Base-by-base conservation (phyloP, 331 rosid genomes). In the Pyrus hybrid region DNA sequence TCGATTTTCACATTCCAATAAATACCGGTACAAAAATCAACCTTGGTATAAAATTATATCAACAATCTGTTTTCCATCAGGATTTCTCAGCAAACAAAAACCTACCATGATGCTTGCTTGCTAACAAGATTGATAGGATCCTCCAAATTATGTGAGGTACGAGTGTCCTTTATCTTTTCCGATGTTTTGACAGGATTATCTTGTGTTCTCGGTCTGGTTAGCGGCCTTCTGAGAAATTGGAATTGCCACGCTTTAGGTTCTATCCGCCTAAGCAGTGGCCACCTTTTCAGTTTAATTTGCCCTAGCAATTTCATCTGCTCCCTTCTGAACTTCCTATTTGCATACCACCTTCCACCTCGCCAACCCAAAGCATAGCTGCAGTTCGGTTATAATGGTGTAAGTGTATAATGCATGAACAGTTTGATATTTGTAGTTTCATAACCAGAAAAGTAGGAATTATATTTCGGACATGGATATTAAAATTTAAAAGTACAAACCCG, bases 291-390 rank as follows among this genome's bases (percentile, higher is more conserved):
- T 79, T 77, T 86, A 56, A 76, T 53, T 80, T 81, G 92, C 77
- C 97, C 99, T 41, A 92, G 79, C 87, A 91, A 22, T 83, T 89
- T 92, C 97, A 83, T 87, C 83, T 92, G 98, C 86, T 95, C 99
- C 84, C 78, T 89, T 85, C 87, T 87, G 72, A 92, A 82, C 78
- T 82, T 86, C 87, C 87, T 86, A 68, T 85, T 83, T 43, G 92
- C 85, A 80, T 82, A 88, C 97, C 89, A 87, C 78, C 76, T 80
- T 78, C 99, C 99, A 49, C 96, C 91, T 83, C 91, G 89, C 99
- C 98, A 95, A 69, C 99, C 99, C 88, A 95, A 83, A 87, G 84
- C 86, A 56, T 88, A 95, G 82, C 99, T 95, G 90, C 72, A 74
- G 67, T 75, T 81, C 68, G 17, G 37, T 28, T 18, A 35, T 62